Percentiles rank a stretch among this genome's conserved stretches.
Evolutionary conservation across 2,329 filamentous ascomycete genomes (phyloP).

Genomic region (Trichoderma gracile): DNA sequence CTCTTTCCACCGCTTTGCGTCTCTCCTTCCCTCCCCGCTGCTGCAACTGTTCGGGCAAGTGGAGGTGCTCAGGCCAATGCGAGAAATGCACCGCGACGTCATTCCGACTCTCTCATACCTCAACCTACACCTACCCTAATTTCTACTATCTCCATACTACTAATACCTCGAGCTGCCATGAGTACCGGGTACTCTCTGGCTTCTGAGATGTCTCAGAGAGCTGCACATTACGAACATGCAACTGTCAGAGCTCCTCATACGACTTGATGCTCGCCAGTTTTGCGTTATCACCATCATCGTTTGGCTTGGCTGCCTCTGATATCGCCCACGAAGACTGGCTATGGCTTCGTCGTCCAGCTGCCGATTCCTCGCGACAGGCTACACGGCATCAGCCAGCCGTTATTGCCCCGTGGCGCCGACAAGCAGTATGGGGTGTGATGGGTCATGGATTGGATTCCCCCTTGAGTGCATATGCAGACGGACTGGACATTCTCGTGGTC

Average conservation of each 20-base stretch:
- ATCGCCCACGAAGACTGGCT: not conserved
- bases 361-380: not conserved
- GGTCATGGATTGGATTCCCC: not conserved
- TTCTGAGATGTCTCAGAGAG: constrained; percentile 5
- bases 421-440: not conserved
- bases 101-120: not conserved
- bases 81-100: constrained; percentile 17
- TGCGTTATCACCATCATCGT: not conserved
- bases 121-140: not conserved
- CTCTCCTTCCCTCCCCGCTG: not conserved
- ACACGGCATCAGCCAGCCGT: not conserved
- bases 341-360: constrained; percentile 2
- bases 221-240: constrained; percentile 16
- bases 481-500: constrained; percentile 13
- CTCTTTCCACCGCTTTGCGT: not conserved
- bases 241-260: not conserved
- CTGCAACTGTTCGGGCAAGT: constrained; percentile 9
- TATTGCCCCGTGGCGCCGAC: not conserved
- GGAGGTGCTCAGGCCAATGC: constrained; percentile 12
- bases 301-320: not conserved
- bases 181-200: not conserved
- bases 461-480: constrained; percentile 8
- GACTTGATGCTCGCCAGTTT: not conserved
- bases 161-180: not conserved
- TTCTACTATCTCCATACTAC: not conserved